Evolutionary conservation across 1,139 yeast genomes (phyloP).

Genomic region (Pichia sp.): DNA sequence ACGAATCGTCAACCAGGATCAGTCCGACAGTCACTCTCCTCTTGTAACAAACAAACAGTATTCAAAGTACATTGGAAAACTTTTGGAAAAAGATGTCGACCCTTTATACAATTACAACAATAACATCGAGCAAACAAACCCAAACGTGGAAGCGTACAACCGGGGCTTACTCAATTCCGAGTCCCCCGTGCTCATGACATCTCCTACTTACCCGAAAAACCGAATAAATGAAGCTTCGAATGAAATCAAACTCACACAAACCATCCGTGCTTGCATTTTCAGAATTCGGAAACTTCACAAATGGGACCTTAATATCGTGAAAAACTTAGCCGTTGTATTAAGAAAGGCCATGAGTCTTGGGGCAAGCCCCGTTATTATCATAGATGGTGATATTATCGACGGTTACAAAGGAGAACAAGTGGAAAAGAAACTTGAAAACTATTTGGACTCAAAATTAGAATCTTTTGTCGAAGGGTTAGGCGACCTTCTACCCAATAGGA

Average conservation of each 20-base stretch:
- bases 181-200: not conserved
- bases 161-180: not conserved
- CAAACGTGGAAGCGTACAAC: not conserved
- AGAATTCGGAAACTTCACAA: slow-evolving; percentile 40
- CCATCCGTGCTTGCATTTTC: slow-evolving; percentile 50
- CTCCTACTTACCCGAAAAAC: not conserved
- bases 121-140: not conserved
- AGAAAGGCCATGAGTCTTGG: slow-evolving; percentile 37
- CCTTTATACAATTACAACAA: slow-evolving; percentile 5
- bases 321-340: slow-evolving; percentile 35
- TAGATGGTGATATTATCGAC: slow-evolving; percentile 27
- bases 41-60: slow-evolving; percentile 10
- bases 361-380: slow-evolving; percentile 37
- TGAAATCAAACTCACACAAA: slow-evolving; percentile 41
- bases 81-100: not conserved
- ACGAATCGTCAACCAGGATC: slow-evolving; percentile 13
- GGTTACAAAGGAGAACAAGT: slow-evolving; percentile 10
- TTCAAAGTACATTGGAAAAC: slow-evolving; percentile 14
- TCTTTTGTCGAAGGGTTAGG: slow-evolving; percentile 22
- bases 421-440: slow-evolving; percentile 13
- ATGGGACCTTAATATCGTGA: slow-evolving; percentile 25
- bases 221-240: slow-evolving; percentile 11
- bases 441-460: slow-evolving; percentile 8
- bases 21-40: not conserved
- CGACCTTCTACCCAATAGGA: slow-evolving; percentile 22